These are phyloP conservation scores for Neurospora sp. DNA, from an alignment of 495 filamentous ascomycete genomes.

Conservation along the genomic window DNA sequence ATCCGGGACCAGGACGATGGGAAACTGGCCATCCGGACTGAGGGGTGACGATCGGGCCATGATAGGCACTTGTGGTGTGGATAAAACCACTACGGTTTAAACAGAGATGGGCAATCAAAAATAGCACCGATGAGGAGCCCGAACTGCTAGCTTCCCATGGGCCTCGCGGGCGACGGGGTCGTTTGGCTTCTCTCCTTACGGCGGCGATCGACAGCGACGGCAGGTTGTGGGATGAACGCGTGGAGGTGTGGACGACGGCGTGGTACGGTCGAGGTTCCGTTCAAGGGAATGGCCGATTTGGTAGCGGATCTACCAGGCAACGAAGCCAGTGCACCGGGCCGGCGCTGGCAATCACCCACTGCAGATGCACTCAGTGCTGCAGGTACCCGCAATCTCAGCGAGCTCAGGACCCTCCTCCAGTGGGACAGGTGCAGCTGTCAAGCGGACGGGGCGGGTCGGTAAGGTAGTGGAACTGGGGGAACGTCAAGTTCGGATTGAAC, in stretches of 20 bases:
- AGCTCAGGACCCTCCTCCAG: neutral
- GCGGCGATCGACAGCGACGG: neutral
- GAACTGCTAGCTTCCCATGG: neutral
- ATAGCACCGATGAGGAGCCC: neutral
- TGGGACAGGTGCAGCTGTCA: neutral
- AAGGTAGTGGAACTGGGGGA: neutral
- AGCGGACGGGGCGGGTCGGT: neutral
- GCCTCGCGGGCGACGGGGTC: neutral
- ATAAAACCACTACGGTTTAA: neutral
- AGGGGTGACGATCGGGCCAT: neutral
- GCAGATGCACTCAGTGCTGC: neutral
- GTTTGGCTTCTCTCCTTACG: neutral
- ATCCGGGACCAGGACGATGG: slow-evolving; percentile 15
- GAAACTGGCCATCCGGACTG: slow-evolving; percentile 12
- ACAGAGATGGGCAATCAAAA: neutral
- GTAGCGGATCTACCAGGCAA: neutral
- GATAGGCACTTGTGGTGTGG: neutral
- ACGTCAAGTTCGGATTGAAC: neutral
- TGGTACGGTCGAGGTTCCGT: neutral
- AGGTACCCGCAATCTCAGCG: neutral
- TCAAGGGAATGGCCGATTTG: neutral
- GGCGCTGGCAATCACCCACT: neutral
- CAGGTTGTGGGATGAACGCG: neutral
- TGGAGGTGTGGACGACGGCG: neutral
- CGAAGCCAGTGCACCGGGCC: neutral